Base-by-base conservation (phyloP, 306 rosid species). In the Fagus crenata region DNA sequence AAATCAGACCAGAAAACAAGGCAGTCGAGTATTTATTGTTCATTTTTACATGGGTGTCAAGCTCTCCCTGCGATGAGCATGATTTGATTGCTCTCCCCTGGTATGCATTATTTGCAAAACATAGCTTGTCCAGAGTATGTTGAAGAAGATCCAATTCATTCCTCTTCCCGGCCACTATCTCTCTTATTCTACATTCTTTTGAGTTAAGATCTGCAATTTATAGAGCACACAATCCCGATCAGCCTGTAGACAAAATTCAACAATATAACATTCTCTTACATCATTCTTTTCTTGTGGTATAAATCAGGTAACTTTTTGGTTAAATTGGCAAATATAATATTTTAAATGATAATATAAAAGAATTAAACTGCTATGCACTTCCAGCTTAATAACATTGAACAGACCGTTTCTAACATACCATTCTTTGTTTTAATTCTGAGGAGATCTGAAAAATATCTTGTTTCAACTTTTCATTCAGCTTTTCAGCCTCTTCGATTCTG, bases 101-200 rank as follows among this genome's bases (percentile, higher is more conserved):
- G 18, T 69, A 60, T 37, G 81, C 77, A 32, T 76, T 60, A 60
- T 81, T 75, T 40, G 77, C 84, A 53, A 75, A 71, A 54, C 69
- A 39, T 49, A 75, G 80, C 73, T 67, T 81, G 59, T 81, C 84
- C 84, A 43, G 6, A 49, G 67, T 39, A 28, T 4, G 61, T 7
- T 80, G 71, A 65, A 67, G 84, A 41, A 49, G 6, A 67, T 49
- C 32, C 84, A 43, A 58, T 36, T 18, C 46, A 40, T 43, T 8
- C 2, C 54, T 28, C 13, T 58, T n/a, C 75, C 40, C 18, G 37
- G 14, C 28, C 15, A 31, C 32, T 28, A 5, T 7, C 1, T n/a
- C 2, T 33, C 54, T 13, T 18, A 59, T 17, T 31, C 17, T 2
- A 17, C 5, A 7, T 12, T 61, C 39, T 12, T 4, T 1, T 33